Percentiles rank a stretch among this genome's conserved stretches.
Conservation (phyloP, 2,329 filamentous ascomycete species). For the Thielaviopsis punctulata region DNA sequence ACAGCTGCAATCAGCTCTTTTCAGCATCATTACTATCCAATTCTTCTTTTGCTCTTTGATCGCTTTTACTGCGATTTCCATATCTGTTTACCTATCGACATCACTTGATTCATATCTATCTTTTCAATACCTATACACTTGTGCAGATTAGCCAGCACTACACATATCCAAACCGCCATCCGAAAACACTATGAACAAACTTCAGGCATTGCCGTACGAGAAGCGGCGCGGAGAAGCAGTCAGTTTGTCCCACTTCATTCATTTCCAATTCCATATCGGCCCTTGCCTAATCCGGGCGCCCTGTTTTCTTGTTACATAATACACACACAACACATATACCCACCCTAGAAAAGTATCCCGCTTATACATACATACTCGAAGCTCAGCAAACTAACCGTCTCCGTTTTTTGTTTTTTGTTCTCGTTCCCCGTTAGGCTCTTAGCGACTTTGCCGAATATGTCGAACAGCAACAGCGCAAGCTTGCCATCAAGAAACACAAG, state of each 20-base stretch:
- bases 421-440: slow-evolving; percentile 37
- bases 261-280: neutral
- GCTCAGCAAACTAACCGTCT: neutral
- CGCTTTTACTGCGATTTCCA: too few species aligned
- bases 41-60: too few species aligned
- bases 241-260: slow-evolving; percentile 18
- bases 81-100: too few species aligned
- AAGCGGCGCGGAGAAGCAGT: slow-evolving; percentile 76
- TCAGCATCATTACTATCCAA: too few species aligned
- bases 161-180: neutral
- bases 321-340: neutral
- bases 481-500: slow-evolving; percentile 38
- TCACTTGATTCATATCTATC: neutral
- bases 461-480: slow-evolving; percentile 65
- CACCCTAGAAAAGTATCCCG: neutral
- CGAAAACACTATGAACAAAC: slow-evolving; percentile 36
- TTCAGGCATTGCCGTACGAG: slow-evolving; percentile 46
- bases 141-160: neutral
- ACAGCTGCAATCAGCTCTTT: too few species aligned
- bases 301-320: neutral
- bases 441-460: slow-evolving; percentile 97
- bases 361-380: too few species aligned
- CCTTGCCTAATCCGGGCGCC: neutral
- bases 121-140: neutral
- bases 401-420: too few species aligned